phyloP scores from a whole-genome alignment of 2,329 filamentous ascomycete genomes.

The Juglanconis oblonga region DNA sequence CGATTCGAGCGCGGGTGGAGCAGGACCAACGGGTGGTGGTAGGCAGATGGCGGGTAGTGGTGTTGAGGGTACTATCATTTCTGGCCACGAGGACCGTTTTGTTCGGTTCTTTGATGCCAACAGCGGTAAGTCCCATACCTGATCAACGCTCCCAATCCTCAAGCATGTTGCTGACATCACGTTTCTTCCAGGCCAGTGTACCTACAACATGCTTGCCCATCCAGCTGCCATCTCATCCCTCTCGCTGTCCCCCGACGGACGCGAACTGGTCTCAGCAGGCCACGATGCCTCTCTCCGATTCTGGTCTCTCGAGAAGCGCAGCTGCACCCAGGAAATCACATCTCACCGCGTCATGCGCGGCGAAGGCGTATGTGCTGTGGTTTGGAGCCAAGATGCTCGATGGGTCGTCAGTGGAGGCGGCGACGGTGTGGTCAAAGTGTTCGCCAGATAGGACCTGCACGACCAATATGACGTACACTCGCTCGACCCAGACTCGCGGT shows the following conservation, averaged over 20 bases:
- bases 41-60: constrained; percentile 66
- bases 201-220: constrained; percentile 97
- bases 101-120: constrained; percentile 98
- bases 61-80: constrained; percentile 91
- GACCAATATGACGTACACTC: background rate
- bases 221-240: constrained; percentile 89
- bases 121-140: constrained; percentile 68
- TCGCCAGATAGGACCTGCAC: constrained; percentile 47
- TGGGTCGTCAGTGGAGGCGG: constrained; percentile 94
- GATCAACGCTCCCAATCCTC: background rate
- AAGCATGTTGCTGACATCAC: constrained; percentile 18
- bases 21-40: constrained; percentile 75
- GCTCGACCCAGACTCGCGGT: background rate
- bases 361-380: constrained; percentile 89
- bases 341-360: constrained; percentile 92
- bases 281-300: constrained; percentile 95
- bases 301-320: constrained; percentile 94
- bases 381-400: constrained; percentile 92
- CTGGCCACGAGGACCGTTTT: constrained; percentile 92
- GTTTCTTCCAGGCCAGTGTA: constrained; percentile 82
- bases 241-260: constrained; percentile 87
- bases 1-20: constrained; percentile 60
- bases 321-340: constrained; percentile 93
- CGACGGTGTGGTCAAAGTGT: constrained; percentile 95
- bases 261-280: constrained; percentile 90